A percentile compares a stretch with the other conserved stretches of the same genome.
These are phyloP conservation scores for Wolfiporia cocos DNA, from an alignment of 1,284 basidiomycete species.

Conservation along the genomic window DNA sequence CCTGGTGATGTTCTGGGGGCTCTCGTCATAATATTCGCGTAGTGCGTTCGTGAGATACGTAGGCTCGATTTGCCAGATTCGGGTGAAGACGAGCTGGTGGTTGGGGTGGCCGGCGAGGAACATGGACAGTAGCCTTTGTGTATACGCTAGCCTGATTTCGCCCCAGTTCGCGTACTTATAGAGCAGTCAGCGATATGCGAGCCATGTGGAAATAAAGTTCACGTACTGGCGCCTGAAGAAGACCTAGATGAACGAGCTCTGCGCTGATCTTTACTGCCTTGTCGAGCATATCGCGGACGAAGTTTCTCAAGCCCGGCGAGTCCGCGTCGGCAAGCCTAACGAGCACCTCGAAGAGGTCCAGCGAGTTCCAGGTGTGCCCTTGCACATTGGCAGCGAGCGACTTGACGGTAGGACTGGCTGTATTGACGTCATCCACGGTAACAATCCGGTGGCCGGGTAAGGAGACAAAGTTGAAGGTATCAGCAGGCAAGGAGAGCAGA, in stretches of 20 bases:
- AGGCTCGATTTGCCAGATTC: constrained; percentile 89
- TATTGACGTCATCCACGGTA: constrained; percentile 79
- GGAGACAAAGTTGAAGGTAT: constrained; percentile 88
- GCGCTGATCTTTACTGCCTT: constrained; percentile 91
- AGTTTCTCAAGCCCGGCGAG: constrained; percentile 61
- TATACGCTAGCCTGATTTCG: constrained; percentile 81
- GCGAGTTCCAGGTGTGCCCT: constrained; percentile 89
- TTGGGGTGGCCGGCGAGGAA: constrained; percentile 92
- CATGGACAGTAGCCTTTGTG: constrained; percentile 81
- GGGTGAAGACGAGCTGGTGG: constrained; percentile 94
- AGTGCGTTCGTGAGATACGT: constrained; percentile 84
- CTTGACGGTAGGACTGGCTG: constrained; percentile 83
- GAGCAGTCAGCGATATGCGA: background rate
- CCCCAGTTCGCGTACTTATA: constrained; percentile 78
- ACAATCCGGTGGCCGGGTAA: constrained; percentile 79
- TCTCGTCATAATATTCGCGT: constrained; percentile 89
- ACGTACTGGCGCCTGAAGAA: constrained; percentile 86
- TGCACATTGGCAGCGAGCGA: constrained; percentile 82
- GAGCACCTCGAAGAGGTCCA: constrained; percentile 89
- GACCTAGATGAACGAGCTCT: constrained; percentile 90
- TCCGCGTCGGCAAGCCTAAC: constrained; percentile 73
- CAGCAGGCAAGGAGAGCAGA: constrained; percentile 80
- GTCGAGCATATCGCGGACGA: constrained; percentile 86
- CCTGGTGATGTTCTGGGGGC: constrained; percentile 88
- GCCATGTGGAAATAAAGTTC: background rate